Base-by-base conservation (phyloP, 306 rosid species). In the Sicyos baderoa region DNA sequence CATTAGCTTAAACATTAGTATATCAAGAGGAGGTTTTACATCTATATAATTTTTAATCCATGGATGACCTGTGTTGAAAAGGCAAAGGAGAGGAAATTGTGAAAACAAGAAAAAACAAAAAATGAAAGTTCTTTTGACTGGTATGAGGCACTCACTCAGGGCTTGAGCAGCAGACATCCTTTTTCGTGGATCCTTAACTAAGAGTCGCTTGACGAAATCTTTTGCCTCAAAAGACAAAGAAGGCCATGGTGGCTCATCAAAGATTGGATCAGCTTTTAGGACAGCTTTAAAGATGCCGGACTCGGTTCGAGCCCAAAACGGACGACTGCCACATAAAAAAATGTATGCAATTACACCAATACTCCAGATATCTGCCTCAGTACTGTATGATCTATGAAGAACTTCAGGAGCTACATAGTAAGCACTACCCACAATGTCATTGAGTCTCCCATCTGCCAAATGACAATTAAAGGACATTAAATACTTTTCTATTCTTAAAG, bases 391-490 rank as follows among this genome's bases (percentile, higher is more conserved):
- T 79, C 96, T 84, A 72, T 89, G 98, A 44, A 92, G 80, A 75
- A 92, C 98, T 85, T 92, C 98, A 0, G 98, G 98, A 74, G 98
- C 96, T 37, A 92, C 96, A 71, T n/a, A n/a, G n/a, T n/a, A n/a
- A n/a, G n/a, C n/a, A n/a, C n/a, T 92, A 63, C 97, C 97, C 75
- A 89, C 98, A 48, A 92, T 92, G 71, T 92, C 98, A 40, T 89
- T 89, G 50, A 92, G 96, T 80, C 87, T 86, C 77, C 87, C 96
- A 80, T 92, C 98, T 92, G 91, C 72, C 68, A n/a, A n/a, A n/a
- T n/a, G n/a, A n/a, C n/a, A 76, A 88, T 75, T 61, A 63, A 54
- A 52, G 64, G 49, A 76, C 52, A 44, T 47, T 49, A 44, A 54
- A 29, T 72, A 71, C 50, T 59, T 45, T 16, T 44, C 69, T 17